phyloP scores from a whole-genome alignment of 306 rosid genomes.

The Casuarina equisetifolia region DNA sequence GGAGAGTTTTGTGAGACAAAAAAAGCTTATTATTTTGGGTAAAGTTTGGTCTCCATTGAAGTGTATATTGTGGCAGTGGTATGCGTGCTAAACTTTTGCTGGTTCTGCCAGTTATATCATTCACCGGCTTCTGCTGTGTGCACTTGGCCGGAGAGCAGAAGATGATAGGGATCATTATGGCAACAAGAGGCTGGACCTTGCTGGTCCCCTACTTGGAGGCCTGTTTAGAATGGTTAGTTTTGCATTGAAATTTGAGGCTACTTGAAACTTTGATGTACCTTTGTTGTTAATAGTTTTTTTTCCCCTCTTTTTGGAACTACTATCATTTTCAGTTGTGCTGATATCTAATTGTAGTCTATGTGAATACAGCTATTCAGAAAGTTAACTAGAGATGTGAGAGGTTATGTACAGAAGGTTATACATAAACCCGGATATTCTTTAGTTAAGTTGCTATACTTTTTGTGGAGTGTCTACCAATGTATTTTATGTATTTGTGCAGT shows the following conservation, averaged over 20 bases:
- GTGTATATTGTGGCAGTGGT: conserved; percentile 5
- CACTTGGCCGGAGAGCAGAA: conserved; percentile 94
- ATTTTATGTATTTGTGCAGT: conserved; percentile 51
- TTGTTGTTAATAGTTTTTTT: not conserved
- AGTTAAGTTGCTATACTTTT: conserved; percentile 12
- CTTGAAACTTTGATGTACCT: not conserved
- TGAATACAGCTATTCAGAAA: conserved; percentile 88
- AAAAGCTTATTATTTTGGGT: conserved; percentile 98
- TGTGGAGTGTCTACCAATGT: conserved; percentile 22
- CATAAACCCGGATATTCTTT: conserved; percentile 16
- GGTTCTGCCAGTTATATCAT: conserved; percentile 68
- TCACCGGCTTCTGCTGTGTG: conserved; percentile 93
- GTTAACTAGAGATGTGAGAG: conserved; percentile 92
- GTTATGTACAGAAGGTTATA: conserved; percentile 85
- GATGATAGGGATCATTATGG: conserved; percentile 99
- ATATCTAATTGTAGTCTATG: conserved; percentile 22
- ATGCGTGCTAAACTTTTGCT: conserved; percentile 29
- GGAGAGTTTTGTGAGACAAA: conserved; percentile 98
- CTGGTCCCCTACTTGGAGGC: conserved; percentile 98
- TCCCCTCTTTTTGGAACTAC: not conserved
- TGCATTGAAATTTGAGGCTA: not conserved
- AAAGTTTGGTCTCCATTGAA: conserved; percentile 17
- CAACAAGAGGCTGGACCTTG: conserved; percentile 95
- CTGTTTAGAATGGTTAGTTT: conserved; percentile 84
- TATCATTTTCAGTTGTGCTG: not conserved